phyloP scores from a whole-genome alignment of 1,139 yeast genomes.

The Sugiyamaella pinicola region DNA sequence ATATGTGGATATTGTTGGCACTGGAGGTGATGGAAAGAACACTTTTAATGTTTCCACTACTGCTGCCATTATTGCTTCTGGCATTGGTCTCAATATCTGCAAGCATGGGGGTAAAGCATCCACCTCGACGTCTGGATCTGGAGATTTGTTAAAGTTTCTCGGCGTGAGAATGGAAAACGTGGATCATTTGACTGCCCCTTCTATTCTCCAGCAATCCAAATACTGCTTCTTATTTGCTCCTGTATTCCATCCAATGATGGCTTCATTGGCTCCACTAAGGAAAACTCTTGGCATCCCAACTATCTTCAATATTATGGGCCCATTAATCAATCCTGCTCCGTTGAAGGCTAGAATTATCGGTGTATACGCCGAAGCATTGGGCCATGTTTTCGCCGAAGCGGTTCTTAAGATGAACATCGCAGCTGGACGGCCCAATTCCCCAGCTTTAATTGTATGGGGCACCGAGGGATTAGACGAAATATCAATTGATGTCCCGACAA shows the following conservation, averaged over 20 bases:
- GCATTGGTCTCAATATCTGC: conserved; percentile 80
- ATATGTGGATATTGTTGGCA: conserved; percentile 89
- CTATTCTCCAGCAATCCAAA: conserved; percentile 54
- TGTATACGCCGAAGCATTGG: conserved; percentile 77
- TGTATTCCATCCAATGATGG: conserved; percentile 93
- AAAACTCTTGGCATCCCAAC: conserved; percentile 84
- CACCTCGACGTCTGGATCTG: conserved; percentile 90
- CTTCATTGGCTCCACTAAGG: conserved; percentile 74
- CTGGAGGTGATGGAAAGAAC: conserved; percentile 98
- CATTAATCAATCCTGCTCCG: conserved; percentile 88
- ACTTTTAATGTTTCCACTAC: conserved; percentile 96
- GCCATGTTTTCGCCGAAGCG: conserved; percentile 82
- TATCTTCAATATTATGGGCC: conserved; percentile 90
- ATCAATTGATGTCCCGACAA: conserved; percentile 81
- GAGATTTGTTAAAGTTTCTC: conserved; percentile 74
- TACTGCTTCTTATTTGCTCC: conserved; percentile 91
- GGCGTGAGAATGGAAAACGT: conserved; percentile 79
- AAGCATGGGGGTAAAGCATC: conserved; percentile 98
- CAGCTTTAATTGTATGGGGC: conserved; percentile 89
- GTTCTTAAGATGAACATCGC: conserved; percentile 58
- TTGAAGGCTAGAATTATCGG: conserved; percentile 82
- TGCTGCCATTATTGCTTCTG: conserved; percentile 91
- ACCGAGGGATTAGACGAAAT: conserved; percentile 89
- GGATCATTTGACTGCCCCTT: conserved; percentile 63
- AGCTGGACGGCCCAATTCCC: conserved; percentile 47